Evolutionary conservation across 257 asterid genomes (phyloP), one percentile per base, ranked within the genome.

Genomic region (Salvia rosmarinus): DNA sequence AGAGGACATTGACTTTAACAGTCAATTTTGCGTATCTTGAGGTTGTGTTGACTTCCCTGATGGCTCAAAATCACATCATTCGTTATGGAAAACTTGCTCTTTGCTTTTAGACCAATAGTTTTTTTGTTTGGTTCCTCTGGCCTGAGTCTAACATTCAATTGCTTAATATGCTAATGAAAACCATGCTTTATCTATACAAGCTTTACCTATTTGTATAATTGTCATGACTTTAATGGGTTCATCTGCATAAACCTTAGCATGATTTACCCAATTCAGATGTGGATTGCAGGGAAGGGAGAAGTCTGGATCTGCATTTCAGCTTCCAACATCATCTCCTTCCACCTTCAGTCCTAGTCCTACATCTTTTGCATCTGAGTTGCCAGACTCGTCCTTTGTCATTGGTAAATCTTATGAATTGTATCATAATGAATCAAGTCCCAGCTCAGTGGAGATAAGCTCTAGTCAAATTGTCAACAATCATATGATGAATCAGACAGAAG

Each of bases 361-460:
- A 69, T 83, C 96, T 65, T 79, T 79, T 66, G 78, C 84, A 62
- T 71, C 87, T 39, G 85, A 71, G 59, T 85, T 73, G 72, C 86
- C 80, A 44, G 88, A 79, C 54, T 82, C 95, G 57, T 80, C 96
- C 71, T 78, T 81, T 63, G 58, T 58, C 55, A 35, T 79, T 52
- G 79, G 76, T 71, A 94, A 85, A 81, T 86, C 91, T 81, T 70
- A 78, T 83, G 95, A 82, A 35, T 73, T 73, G 62, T 70, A 60
- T 76, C 77, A 52, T 50, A 85, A 69, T 72, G 54, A 71, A 46
- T 77, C 88, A 60, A 86, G 96, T 81, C 95, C 95, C 68, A 84
- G 73, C 75, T 85, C 92, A 46, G 84, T 64, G 72, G 98, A 94
- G 84, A 73, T 86, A 67, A 84, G 80, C 78, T 91, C 95, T 52